phyloP scores from a whole-genome alignment of 2,329 filamentous ascomycete species.

The Blastomyces emzantsi region DNA sequence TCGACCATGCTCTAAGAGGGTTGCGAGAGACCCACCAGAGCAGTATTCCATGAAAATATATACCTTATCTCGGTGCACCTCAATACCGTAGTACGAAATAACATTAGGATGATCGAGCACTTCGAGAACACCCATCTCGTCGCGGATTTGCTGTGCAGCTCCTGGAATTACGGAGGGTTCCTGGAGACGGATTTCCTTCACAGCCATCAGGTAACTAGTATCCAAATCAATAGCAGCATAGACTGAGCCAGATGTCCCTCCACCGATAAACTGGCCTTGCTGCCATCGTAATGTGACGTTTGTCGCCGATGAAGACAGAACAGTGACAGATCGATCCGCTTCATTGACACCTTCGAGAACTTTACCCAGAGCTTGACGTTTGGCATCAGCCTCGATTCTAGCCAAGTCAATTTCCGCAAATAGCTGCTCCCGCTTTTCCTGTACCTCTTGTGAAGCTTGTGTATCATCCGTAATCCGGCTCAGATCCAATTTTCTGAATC shows the following conservation, averaged over 20 bases:
- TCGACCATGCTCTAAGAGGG: slow-evolving; percentile 82
- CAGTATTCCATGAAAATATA: slow-evolving; percentile 99
- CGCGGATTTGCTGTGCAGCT: slow-evolving; percentile 85
- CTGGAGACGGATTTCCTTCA: slow-evolving; percentile 95
- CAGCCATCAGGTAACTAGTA: slow-evolving; percentile 92
- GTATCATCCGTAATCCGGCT: slow-evolving; percentile 67
- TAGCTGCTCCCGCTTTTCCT: slow-evolving; percentile 63
- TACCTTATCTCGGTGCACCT: slow-evolving; percentile 97
- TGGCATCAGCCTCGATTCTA: slow-evolving; percentile 69
- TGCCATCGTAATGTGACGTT: slow-evolving; percentile 97
- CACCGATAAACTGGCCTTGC: slow-evolving; percentile 95
- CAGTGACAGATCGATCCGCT: slow-evolving; percentile 87
- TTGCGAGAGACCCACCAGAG: slow-evolving; percentile 84
- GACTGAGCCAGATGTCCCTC: slow-evolving; percentile 93
- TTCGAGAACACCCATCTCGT: slow-evolving; percentile 95
- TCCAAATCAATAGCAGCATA: slow-evolving; percentile 97
- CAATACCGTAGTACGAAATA: slow-evolving; percentile 95
- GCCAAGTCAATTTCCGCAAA: slow-evolving; percentile 68
- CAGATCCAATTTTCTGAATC: slow-evolving; percentile 69
- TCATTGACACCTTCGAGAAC: slow-evolving; percentile 94
- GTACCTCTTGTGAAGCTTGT: slow-evolving; percentile 68
- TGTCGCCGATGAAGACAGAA: slow-evolving; percentile 84
- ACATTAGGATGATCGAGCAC: slow-evolving; percentile 96
- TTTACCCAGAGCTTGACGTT: slow-evolving; percentile 77
- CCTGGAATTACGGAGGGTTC: slow-evolving; percentile 93